Evolutionary conservation across 306 rosid genomes (phyloP).

Genomic region (Prunus fruticosa): DNA sequence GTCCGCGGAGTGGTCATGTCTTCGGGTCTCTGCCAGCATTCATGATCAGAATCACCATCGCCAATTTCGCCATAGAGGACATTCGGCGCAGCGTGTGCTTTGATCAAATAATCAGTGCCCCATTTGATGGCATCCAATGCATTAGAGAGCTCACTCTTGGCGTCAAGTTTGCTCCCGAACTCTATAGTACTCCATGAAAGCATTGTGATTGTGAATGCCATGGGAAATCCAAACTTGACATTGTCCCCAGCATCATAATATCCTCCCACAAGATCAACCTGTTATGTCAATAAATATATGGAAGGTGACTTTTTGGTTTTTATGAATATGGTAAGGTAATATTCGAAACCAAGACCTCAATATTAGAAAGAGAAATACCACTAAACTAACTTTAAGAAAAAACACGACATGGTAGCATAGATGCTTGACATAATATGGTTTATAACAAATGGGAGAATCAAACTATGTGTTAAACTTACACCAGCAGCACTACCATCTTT

Average conservation of each 20-base stretch:
- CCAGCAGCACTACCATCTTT: conserved; percentile 43
- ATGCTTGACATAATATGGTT: background rate
- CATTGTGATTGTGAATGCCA: conserved; percentile 67
- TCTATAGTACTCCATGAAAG: conserved; percentile 69
- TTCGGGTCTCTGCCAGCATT: conserved; percentile 67
- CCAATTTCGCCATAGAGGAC: conserved; percentile 52
- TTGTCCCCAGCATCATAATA: conserved; percentile 82
- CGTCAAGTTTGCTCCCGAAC: conserved; percentile 22
- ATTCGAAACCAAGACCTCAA: no score
- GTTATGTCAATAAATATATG: background rate
- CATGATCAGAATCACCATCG: conserved; percentile 49
- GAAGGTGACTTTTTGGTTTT: no score
- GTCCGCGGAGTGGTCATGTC: conserved; percentile 57
- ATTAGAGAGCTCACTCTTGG: conserved; percentile 29
- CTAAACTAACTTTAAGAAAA: no score
- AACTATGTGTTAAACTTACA: conserved; percentile 26
- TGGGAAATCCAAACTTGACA: conserved; percentile 55
- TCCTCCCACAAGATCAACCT: conserved; percentile 61
- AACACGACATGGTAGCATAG: no score
- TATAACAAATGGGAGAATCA: no score
- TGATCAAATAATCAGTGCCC: conserved; percentile 63
- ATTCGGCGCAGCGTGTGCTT: conserved; percentile 45
- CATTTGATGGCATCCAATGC: conserved; percentile 50
- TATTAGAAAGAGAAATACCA: no score
- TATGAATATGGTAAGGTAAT: no score